phyloP scores from a whole-genome alignment of 768 basidiomycete genomes.

The Pisolithus albus region DNA sequence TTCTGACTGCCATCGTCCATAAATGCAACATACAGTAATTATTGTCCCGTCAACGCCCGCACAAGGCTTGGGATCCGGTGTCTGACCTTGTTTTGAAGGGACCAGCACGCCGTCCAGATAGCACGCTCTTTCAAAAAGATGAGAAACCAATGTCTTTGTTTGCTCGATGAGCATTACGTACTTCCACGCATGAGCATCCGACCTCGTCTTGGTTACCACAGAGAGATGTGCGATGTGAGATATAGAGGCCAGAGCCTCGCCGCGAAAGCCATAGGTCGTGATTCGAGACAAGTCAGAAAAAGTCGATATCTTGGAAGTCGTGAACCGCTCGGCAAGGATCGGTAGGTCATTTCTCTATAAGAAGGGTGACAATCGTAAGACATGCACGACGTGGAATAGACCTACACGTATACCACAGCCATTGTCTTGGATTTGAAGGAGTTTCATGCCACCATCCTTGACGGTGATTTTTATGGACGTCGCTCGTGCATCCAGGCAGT shows the following conservation, averaged over 20 bases:
- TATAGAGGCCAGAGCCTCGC: slow-evolving; percentile 94
- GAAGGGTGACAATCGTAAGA: background rate
- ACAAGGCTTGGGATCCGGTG: slow-evolving; percentile 75
- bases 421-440: slow-evolving; percentile 94
- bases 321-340: slow-evolving; percentile 89
- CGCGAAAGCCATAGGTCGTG: slow-evolving; percentile 91
- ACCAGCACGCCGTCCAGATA: slow-evolving; percentile 76
- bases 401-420: slow-evolving; percentile 89
- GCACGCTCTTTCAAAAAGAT: slow-evolving; percentile 48
- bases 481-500: slow-evolving; percentile 88
- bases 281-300: slow-evolving; percentile 84
- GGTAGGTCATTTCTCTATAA: slow-evolving; percentile 78
- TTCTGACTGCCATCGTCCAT: background rate
- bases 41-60: slow-evolving; percentile 95
- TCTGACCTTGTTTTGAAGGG: slow-evolving; percentile 62
- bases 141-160: background rate
- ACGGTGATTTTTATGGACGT: slow-evolving; percentile 81
- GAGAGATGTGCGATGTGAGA: slow-evolving; percentile 88
- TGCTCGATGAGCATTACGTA: slow-evolving; percentile 34
- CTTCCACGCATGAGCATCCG: slow-evolving; percentile 89
- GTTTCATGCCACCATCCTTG: slow-evolving; percentile 93
- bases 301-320: slow-evolving; percentile 84
- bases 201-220: slow-evolving; percentile 84
- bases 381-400: slow-evolving; percentile 4
- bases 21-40: slow-evolving; percentile 52